Percentiles rank a stretch among this genome's conserved stretches.
phyloP scores from a whole-genome alignment of 495 filamentous ascomycete genomes.

The Cercophora newfieldiana region DNA sequence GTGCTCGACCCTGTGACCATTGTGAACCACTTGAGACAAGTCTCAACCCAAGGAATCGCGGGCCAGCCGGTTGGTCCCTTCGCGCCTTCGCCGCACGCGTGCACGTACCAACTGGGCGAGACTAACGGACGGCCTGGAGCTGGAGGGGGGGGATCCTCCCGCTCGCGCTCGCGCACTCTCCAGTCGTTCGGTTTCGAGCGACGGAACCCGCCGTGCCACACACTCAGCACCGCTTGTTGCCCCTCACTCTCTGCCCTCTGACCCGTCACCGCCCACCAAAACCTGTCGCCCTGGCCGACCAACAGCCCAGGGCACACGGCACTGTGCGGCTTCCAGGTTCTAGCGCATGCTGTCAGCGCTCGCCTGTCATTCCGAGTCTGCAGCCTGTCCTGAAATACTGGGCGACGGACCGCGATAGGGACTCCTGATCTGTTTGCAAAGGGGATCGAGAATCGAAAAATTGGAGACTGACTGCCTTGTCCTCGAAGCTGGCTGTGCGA shows the following conservation, averaged over 20 bases:
- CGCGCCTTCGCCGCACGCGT: constrained; percentile 6
- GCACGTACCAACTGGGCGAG: neutral
- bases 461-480: constrained; percentile 2
- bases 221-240: neutral
- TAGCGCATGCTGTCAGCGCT: neutral
- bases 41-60: constrained; percentile 16
- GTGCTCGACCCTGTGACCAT: constrained; percentile 12
- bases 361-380: neutral
- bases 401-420: constrained; percentile 6
- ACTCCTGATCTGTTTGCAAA: constrained; percentile 2
- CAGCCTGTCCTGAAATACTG: constrained; percentile 17
- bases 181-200: neutral
- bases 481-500: neutral
- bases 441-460: neutral
- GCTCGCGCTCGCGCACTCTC: neutral
- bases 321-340: neutral
- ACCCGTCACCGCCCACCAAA: neutral
- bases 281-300: neutral
- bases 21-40: constrained; percentile 27
- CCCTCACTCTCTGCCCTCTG: neutral
- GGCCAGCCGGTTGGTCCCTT: constrained; percentile 10
- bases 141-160: neutral
- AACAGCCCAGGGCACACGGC: neutral
- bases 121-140: neutral
- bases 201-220: neutral